Conservation (phyloP, 208 protist genomes). For the Trypanosoma theileri region DNA sequence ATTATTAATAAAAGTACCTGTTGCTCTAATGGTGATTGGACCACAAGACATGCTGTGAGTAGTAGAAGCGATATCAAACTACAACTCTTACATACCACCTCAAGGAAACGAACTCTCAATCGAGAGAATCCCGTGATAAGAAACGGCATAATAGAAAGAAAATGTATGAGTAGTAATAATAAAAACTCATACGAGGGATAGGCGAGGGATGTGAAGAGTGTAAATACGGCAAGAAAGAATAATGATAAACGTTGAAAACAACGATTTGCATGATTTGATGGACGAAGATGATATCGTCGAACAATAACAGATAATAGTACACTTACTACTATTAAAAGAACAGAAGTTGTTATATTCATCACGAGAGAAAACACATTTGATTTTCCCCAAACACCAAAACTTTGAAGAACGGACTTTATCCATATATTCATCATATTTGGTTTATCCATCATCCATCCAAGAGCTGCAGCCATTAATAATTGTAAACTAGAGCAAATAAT, state of each 20-base stretch:
- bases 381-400: constrained; percentile 16
- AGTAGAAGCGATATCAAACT: not conserved
- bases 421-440: not conserved
- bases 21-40: constrained; percentile 18
- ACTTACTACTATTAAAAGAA: not conserved
- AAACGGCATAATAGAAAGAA: constrained; percentile 15
- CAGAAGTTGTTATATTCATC: constrained; percentile 2
- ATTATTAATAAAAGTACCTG: not conserved
- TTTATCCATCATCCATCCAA: not conserved
- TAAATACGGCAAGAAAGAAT: constrained; percentile 8
- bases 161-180: constrained; percentile 6
- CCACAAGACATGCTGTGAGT: constrained; percentile 3
- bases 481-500: constrained; percentile 3
- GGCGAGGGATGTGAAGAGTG: constrained; percentile 3
- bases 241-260: constrained; percentile 9
- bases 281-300: not conserved
- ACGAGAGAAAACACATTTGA: constrained; percentile 4
- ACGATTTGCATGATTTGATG: not conserved
- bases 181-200: constrained; percentile 18
- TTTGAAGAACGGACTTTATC: constrained; percentile 11
- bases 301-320: constrained; percentile 7
- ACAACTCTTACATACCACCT: constrained; percentile 7
- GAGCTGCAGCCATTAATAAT: not conserved
- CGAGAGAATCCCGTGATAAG: not conserved
- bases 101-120: constrained; percentile 9